These are phyloP conservation scores for Cystofilobasidium bisporidii DNA, from an alignment of 768 basidiomycete genomes.

Conservation along the genomic window DNA sequence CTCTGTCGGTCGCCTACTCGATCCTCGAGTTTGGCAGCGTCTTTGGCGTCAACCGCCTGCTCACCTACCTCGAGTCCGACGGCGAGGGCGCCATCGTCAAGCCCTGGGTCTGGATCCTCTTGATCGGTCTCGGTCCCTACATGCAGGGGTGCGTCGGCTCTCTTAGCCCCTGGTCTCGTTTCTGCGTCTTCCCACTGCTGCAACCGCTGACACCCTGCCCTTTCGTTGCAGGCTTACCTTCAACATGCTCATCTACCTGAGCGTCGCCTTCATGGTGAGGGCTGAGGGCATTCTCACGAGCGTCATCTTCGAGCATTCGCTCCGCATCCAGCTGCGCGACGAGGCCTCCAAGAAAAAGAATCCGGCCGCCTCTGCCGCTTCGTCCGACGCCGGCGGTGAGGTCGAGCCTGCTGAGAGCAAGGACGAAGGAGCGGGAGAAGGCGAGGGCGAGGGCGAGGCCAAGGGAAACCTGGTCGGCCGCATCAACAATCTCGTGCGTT, in stretches of 20 bases:
- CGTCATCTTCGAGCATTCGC: conserved; percentile 71
- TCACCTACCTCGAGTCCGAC: conserved; percentile 48
- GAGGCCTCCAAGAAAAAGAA: conserved; percentile 36
- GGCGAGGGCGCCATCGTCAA: conserved; percentile 47
- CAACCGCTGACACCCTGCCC: no score
- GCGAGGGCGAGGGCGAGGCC: conserved; percentile 31
- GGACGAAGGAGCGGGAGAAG: conserved; percentile 5
- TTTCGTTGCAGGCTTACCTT: conserved; percentile 32
- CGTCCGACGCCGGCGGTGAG: conserved; percentile 25
- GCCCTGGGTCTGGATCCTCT: conserved; percentile 65
- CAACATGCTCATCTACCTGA: conserved; percentile 22
- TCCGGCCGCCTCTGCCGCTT: not conserved
- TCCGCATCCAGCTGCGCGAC: conserved; percentile 56
- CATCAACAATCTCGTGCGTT: conserved; percentile 55
- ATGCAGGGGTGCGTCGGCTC: conserved; percentile 35
- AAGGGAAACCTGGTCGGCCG: conserved; percentile 54
- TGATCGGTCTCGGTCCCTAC: conserved; percentile 45
- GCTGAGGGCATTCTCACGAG: conserved; percentile 50
- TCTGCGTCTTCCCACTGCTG: no score
- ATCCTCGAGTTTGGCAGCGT: conserved; percentile 37
- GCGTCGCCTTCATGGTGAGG: conserved; percentile 47
- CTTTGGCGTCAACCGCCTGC: conserved; percentile 25
- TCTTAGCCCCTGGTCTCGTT: no score
- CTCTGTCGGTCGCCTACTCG: conserved; percentile 31
- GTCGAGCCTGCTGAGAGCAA: conserved; percentile 1